Percentiles rank a stretch among this genome's conserved stretches.
Conservation (phyloP, 75 land plant genomes). For the Picea glauca region DNA sequence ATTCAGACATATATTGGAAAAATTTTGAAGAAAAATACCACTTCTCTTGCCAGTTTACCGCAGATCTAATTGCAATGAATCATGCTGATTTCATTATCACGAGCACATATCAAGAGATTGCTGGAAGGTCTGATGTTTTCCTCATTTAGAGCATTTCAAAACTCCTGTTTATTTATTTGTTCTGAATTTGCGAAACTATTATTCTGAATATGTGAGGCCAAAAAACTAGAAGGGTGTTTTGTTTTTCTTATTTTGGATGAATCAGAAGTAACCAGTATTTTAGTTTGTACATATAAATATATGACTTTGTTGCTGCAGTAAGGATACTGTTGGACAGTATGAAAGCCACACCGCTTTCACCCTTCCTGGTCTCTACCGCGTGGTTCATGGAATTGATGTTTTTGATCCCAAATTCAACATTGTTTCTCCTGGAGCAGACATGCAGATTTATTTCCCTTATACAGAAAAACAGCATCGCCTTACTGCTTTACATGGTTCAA, state of each 20-base stretch:
- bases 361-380: conserved; percentile 64
- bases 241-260: no score
- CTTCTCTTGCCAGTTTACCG: conserved; percentile 80
- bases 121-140: conserved; percentile 50
- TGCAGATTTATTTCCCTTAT: conserved; percentile 54
- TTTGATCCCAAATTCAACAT: conserved; percentile 83
- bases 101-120: conserved; percentile 79
- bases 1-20: conserved; percentile 78
- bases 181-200: no score
- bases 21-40: conserved; percentile 69
- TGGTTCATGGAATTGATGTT: conserved; percentile 71
- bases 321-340: conserved; percentile 62
- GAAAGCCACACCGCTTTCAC: conserved; percentile 69
- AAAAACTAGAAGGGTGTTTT: no score
- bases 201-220: no score
- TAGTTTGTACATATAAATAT: no score
- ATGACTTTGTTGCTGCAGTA: conserved; percentile 29
- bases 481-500: conserved; percentile 43
- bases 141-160: no score
- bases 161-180: no score
- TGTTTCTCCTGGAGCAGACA: conserved; percentile 72
- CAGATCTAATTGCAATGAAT: conserved; percentile 80
- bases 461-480: conserved; percentile 48
- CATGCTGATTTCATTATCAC: conserved; percentile 79
- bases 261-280: no score